Conservation (phyloP, 495 filamentous ascomycete species). For the Neurospora terricola region DNA sequence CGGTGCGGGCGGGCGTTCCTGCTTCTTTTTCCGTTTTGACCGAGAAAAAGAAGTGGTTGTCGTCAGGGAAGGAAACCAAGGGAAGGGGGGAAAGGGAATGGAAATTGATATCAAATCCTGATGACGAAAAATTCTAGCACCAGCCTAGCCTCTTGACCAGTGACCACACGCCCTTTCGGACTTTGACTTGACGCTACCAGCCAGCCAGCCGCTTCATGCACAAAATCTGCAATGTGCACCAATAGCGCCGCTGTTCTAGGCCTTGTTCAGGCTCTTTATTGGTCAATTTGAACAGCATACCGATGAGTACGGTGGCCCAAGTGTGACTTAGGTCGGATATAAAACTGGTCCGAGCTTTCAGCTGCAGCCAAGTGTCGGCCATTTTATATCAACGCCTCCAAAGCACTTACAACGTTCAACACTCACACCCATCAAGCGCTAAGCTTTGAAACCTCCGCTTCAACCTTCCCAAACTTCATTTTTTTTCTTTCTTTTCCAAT, state of each 20-base stretch:
- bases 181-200: neutral
- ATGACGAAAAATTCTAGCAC: neutral
- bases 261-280: neutral
- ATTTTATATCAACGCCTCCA: too few relatives aligned
- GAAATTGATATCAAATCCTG: neutral
- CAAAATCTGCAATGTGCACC: neutral
- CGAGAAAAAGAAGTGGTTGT: neutral
- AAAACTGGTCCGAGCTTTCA: too few relatives aligned
- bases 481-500: too few relatives aligned
- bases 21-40: conserved; percentile 2
- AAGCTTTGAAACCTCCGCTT: too few relatives aligned
- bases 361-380: too few relatives aligned
- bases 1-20: conserved; percentile 1
- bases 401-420: too few relatives aligned
- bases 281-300: neutral
- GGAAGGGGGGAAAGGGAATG: neutral
- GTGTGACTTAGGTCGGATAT: too few relatives aligned
- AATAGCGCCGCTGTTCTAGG: neutral
- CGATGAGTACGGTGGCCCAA: too few relatives aligned
- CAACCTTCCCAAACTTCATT: too few relatives aligned
- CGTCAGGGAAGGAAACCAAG: neutral
- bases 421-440: too few relatives aligned
- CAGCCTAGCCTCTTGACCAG: neutral
- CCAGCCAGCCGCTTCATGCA: neutral
- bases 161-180: neutral